Base-by-base conservation (phyloP, 1,139 yeast genomes). In the Candida tetrigidarum region DNA sequence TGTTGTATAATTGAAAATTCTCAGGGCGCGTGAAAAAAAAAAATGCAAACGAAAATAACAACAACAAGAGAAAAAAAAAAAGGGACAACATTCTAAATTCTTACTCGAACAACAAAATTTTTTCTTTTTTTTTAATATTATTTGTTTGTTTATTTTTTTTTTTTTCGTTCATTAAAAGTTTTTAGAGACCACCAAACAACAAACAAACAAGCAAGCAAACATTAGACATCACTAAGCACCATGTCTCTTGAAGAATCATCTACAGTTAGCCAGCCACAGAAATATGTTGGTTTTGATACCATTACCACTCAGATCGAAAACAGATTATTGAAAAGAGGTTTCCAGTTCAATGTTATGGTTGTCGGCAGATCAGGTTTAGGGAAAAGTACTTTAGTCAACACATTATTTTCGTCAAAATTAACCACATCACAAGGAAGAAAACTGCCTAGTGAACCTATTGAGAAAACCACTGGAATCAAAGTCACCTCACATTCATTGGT, bases 301-400 rank as follows among this genome's bases (percentile, higher is more conserved):
- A 92, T 93, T 68, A 93, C 99, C 45, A 81, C 88, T 35, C 99
- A 93, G 71, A 93, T 93, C 62, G 97, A 93, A 67, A 90, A 87
- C 66, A 83, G 97, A 55, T 76, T 93, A 57, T 77, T 93, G 67
- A 92, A 90, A 64, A 81, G 95, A 58, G 99, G 99, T 9, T 93
- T 93, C 69, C 96, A 90, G 63, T 88, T 93, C 71, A 93, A 93
- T 62, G 71, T 93, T 48, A 91, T 93, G 95, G 87, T 88, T 44
- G 98, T 93, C 37, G 99, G 95, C 46, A 86, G 89, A 64, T 87
- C 96, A 18, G 99, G 99, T 2, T 79, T 93, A 56, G 99, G 99
- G 47, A 93, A 93, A 68, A 83, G 96, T 48, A 93, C 99, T 1
- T 70, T 93, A 55, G 79, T 93, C 57, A 93, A 93, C 72, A 90